Evolutionary conservation across 306 rosid species (phyloP).

Genomic region (Chamaecrista fasciculata): DNA sequence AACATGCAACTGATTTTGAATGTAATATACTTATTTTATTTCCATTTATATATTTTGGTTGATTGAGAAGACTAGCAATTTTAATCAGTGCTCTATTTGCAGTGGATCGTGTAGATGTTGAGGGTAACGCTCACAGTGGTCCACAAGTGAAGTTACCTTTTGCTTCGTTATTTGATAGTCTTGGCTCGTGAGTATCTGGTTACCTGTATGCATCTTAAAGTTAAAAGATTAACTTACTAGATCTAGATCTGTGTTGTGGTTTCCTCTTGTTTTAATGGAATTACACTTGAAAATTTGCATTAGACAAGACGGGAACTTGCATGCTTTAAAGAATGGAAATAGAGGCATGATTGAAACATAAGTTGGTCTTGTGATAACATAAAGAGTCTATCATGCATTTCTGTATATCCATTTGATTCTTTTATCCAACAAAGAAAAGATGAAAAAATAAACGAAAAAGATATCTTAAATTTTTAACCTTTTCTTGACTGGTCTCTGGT

Average conservation of each 20-base stretch:
- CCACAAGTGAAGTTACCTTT: conserved; percentile 81
- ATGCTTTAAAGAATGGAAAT: not conserved
- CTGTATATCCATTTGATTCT: conserved; percentile 18
- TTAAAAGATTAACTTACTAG: conserved; percentile 19
- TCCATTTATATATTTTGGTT: conserved; percentile 21
- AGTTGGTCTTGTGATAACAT: conserved; percentile 18
- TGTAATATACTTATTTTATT: conserved; percentile 46
- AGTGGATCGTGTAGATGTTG: conserved; percentile 83
- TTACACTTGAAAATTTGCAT: conserved; percentile 18
- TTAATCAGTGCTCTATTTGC: conserved; percentile 41
- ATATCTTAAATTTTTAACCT: not conserved
- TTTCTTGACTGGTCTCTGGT: not conserved
- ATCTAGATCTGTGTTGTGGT: not conserved
- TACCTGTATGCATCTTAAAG: conserved; percentile 15
- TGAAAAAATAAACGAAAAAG: not conserved
- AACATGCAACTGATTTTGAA: conserved; percentile 81
- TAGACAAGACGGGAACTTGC: conserved; percentile 5
- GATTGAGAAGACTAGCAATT: conserved; percentile 20
- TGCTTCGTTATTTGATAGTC: conserved; percentile 84
- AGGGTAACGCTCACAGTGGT: conserved; percentile 69
- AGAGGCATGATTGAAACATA: conserved; percentile 6
- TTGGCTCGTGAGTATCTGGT: conserved; percentile 71
- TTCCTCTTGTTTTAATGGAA: conserved; percentile 11
- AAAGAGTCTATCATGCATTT: conserved; percentile 12
- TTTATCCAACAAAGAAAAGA: not conserved